Conservation (phyloP, 2,329 filamentous ascomycete genomes). For the Stagonosporopsis vannaccii region DNA sequence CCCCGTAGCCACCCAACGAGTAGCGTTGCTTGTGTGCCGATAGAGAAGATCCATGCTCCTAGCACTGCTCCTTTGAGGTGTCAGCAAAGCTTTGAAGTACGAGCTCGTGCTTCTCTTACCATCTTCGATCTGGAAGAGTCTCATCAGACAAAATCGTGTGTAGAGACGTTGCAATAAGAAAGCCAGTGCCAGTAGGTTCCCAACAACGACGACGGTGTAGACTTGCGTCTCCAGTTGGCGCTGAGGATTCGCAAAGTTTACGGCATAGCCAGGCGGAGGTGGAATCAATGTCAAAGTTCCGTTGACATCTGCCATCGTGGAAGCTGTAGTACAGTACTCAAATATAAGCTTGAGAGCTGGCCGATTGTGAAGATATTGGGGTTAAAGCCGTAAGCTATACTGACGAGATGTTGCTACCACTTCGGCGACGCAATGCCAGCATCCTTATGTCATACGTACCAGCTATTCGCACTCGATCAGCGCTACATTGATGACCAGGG, state of each 20-base stretch:
- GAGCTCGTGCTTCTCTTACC: constrained; percentile 18
- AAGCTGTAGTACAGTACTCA: too few relatives aligned
- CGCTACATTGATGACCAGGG: neutral
- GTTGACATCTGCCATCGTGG: constrained; percentile 20
- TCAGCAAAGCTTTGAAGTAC: neutral
- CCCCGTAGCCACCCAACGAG: constrained; percentile 16
- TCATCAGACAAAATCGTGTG: constrained; percentile 31
- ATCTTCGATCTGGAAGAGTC: constrained; percentile 36
- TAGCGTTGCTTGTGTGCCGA: constrained; percentile 16
- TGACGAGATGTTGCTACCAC: neutral
- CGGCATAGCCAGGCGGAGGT: constrained; percentile 37
- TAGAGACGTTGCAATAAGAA: constrained; percentile 41
- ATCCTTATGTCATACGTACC: neutral
- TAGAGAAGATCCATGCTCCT: constrained; percentile 17
- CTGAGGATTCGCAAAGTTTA: constrained; percentile 38
- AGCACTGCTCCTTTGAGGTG: neutral
- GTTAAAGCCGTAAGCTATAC: too few relatives aligned
- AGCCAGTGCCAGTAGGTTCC: constrained; percentile 25
- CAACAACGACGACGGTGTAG: constrained; percentile 32
- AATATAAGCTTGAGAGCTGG: too few relatives aligned
- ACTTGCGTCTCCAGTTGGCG: constrained; percentile 22
- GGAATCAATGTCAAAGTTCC: constrained; percentile 24
- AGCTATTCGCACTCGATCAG: neutral
- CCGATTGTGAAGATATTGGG: too few relatives aligned
- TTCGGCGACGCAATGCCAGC: too few relatives aligned